Percentiles rank a stretch among this genome's conserved stretches.
phyloP scores from a whole-genome alignment of 139 green algal genomes.

The Trebouxia sp. region DNA sequence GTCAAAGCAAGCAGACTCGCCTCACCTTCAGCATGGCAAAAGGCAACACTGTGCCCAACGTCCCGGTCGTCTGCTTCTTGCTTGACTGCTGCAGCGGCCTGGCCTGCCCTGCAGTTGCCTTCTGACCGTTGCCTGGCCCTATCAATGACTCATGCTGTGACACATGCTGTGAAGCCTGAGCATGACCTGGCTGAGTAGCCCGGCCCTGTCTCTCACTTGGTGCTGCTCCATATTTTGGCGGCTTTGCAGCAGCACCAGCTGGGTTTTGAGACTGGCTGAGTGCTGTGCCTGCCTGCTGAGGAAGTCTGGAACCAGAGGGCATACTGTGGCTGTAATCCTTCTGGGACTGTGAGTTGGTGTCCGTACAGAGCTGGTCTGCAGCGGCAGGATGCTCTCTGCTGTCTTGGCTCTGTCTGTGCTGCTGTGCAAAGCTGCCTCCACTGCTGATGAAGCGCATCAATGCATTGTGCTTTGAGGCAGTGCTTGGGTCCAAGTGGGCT shows the following conservation, averaged over 20 bases:
- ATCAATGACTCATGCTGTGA: too few species aligned
- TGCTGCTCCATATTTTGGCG: neutral
- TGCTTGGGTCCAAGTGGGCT: too few species aligned
- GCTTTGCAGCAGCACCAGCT: neutral
- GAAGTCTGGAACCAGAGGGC: too few species aligned
- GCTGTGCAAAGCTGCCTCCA: too few species aligned
- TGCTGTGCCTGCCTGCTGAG: constrained; percentile 5
- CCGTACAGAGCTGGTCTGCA: too few species aligned
- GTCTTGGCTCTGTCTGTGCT: neutral
- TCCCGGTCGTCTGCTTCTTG: neutral
- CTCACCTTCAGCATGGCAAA: constrained; percentile 4
- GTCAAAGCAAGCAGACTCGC: too few species aligned
- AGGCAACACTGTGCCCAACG: neutral
- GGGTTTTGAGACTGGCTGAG: neutral
- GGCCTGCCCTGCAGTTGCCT: neutral
- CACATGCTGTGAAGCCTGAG: too few species aligned
- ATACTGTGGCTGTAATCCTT: neutral
- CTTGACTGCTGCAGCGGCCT: neutral
- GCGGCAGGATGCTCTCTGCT: too few species aligned
- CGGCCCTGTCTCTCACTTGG: neutral
- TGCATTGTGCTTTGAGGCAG: too few species aligned
- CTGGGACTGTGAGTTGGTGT: neutral
- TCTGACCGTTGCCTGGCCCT: neutral
- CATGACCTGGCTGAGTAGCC: too few species aligned
- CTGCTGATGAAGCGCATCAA: too few species aligned